phyloP scores from a whole-genome alignment of 805 yeast genomes.

The Lipomyces spencermartinsiae region DNA sequence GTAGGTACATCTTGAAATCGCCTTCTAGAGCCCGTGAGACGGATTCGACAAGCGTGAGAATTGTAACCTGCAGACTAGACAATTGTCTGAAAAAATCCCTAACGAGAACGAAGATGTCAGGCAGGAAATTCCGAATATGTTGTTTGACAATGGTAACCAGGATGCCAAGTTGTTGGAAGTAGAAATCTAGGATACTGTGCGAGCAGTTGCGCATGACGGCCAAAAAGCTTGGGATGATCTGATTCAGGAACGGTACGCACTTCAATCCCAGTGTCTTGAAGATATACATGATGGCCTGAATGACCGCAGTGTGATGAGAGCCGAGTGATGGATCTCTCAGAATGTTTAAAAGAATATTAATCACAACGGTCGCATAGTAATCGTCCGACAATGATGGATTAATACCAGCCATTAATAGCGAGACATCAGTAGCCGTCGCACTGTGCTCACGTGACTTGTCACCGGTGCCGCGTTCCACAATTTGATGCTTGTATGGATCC shows the following conservation, averaged over 20 bases:
- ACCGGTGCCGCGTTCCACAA: conserved; percentile 75
- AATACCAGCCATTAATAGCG: conserved; percentile 89
- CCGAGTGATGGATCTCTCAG: conserved; percentile 84
- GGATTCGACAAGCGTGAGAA: conserved; percentile 80
- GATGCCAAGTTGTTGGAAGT: conserved; percentile 85
- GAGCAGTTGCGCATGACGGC: conserved; percentile 79
- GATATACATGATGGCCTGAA: conserved; percentile 91
- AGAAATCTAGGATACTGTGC: conserved; percentile 78
- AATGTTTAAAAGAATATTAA: conserved; percentile 80
- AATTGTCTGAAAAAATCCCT: conserved; percentile 68
- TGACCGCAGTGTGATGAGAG: conserved; percentile 86
- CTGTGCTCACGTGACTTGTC: conserved; percentile 64
- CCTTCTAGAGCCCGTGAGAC: conserved; percentile 87
- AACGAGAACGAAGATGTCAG: conserved; percentile 74
- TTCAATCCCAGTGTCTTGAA: conserved; percentile 87
- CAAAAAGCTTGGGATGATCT: conserved; percentile 86
- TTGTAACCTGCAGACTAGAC: conserved; percentile 73
- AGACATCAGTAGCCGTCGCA: conserved; percentile 89
- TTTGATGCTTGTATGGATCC: conserved; percentile 95
- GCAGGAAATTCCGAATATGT: conserved; percentile 83
- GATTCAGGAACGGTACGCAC: conserved; percentile 87
- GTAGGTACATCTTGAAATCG: conserved; percentile 84
- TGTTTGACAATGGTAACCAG: conserved; percentile 83
- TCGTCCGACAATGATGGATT: conserved; percentile 84
- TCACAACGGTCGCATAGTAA: conserved; percentile 94